These are phyloP conservation scores for Ricinus communis DNA, from an alignment of 345 rosid species.

Conservation along the genomic window DNA sequence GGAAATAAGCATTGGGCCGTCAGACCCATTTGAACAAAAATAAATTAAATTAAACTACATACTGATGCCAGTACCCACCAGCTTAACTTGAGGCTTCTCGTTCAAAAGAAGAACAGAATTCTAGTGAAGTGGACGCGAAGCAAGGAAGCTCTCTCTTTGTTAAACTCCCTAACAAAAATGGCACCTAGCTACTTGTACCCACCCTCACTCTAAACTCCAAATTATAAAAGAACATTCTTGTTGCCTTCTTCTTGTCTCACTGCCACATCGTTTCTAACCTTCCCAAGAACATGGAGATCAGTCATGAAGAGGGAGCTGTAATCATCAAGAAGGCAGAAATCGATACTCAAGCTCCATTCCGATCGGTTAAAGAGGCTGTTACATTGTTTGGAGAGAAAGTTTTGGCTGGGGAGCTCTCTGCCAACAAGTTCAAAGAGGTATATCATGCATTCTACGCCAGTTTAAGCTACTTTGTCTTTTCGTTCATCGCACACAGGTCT, in stretches of 20 bases:
- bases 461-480: too few relatives aligned
- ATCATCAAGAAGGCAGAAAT: slow-evolving; percentile 60
- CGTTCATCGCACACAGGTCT: too few relatives aligned
- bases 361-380: slow-evolving; percentile 78
- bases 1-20: neutral
- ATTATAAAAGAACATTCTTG: slow-evolving; percentile 18
- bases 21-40: neutral
- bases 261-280: too few relatives aligned
- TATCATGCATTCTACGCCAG: neutral
- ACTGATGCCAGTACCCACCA: neutral
- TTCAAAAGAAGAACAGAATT: slow-evolving; percentile 19
- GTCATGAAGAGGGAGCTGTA: slow-evolving; percentile 30
- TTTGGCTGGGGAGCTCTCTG: slow-evolving; percentile 56
- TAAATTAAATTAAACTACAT: too few relatives aligned
- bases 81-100: too few relatives aligned
- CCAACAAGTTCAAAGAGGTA: slow-evolving; percentile 61
- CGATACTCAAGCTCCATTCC: slow-evolving; percentile 70
- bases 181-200: slow-evolving; percentile 18
- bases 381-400: slow-evolving; percentile 76
- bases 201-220: slow-evolving; percentile 7
- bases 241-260: slow-evolving; percentile 5
- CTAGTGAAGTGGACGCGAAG: slow-evolving; percentile 73
- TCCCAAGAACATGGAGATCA: slow-evolving; percentile 7
- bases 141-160: slow-evolving; percentile 37
- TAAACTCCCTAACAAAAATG: slow-evolving; percentile 10